phyloP scores from a whole-genome alignment of 2,329 filamentous ascomycete genomes.

The Ceratocystis lukuohia region DNA sequence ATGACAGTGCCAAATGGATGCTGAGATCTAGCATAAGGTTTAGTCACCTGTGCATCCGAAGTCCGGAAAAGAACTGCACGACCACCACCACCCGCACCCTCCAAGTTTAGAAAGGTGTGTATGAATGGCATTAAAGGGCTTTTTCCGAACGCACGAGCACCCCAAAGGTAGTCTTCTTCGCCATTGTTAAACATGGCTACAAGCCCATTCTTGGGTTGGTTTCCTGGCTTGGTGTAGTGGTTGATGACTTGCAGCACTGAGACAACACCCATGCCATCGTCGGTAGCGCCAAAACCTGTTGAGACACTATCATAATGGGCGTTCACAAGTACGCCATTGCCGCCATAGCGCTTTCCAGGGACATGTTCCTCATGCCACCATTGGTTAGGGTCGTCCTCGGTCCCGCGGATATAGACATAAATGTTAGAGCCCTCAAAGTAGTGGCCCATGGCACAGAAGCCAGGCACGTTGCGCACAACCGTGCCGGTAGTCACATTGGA shows the following conservation, averaged over 20 bases:
- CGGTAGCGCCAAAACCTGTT: conserved; percentile 83
- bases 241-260: conserved; percentile 72
- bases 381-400: conserved; percentile 54
- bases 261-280: conserved; percentile 85
- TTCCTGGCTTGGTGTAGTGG: conserved; percentile 62
- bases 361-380: conserved; percentile 51
- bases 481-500: conserved; percentile 57
- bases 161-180: conserved; percentile 85
- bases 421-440: conserved; percentile 93
- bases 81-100: conserved; percentile 86
- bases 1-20: conserved; percentile 77
- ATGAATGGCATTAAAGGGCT: conserved; percentile 69
- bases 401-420: conserved; percentile 78
- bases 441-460: conserved; percentile 34
- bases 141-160: conserved; percentile 70
- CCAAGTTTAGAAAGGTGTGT: conserved; percentile 84
- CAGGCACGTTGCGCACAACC: conserved; percentile 24
- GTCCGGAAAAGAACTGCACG: conserved; percentile 76
- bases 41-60: conserved; percentile 75
- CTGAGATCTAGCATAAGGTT: conserved; percentile 55
- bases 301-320: conserved; percentile 92
- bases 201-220: conserved; percentile 65
- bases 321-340: conserved; percentile 78
- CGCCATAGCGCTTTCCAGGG: conserved; percentile 37
- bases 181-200: conserved; percentile 86